phyloP scores from a whole-genome alignment of 2,329 filamentous ascomycete genomes.

The Lecanicillium sp. region DNA sequence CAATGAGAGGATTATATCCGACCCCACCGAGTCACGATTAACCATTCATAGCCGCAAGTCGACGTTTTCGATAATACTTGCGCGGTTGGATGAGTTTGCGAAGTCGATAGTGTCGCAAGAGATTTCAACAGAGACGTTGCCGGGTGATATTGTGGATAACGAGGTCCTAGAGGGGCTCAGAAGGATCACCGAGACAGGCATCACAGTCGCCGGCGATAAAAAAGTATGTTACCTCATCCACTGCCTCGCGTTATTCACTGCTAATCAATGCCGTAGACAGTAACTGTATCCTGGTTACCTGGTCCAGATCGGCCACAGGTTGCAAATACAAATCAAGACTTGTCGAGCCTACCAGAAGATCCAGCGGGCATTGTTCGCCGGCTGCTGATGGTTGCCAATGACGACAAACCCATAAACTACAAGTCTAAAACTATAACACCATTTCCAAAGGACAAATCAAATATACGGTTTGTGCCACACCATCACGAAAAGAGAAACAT shows the following conservation, averaged over 20 bases:
- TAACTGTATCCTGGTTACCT: constrained; percentile 36
- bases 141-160: constrained; percentile 11
- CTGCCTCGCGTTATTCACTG: background rate
- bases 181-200: constrained; percentile 23
- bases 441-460: constrained; percentile 4
- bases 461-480: constrained; percentile 13
- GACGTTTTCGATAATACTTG: constrained; percentile 22
- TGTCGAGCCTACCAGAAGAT: constrained; percentile 24
- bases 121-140: constrained; percentile 17
- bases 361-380: constrained; percentile 36
- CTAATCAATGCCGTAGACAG: constrained; percentile 16
- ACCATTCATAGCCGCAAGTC: constrained; percentile 22
- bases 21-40: constrained; percentile 14
- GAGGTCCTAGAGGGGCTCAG: constrained; percentile 21
- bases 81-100: constrained; percentile 24
- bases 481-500: constrained; percentile 23
- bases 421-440: constrained; percentile 15
- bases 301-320: constrained; percentile 9
- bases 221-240: constrained; percentile 13
- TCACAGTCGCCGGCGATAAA: constrained; percentile 13
- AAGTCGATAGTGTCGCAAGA: constrained; percentile 16
- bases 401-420: constrained; percentile 2
- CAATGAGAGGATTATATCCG: constrained; percentile 20
- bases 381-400: constrained; percentile 27
- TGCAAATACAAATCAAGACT: background rate